phyloP scores from a whole-genome alignment of 441 rosid genomes.

The Adansonia madagascariensis region DNA sequence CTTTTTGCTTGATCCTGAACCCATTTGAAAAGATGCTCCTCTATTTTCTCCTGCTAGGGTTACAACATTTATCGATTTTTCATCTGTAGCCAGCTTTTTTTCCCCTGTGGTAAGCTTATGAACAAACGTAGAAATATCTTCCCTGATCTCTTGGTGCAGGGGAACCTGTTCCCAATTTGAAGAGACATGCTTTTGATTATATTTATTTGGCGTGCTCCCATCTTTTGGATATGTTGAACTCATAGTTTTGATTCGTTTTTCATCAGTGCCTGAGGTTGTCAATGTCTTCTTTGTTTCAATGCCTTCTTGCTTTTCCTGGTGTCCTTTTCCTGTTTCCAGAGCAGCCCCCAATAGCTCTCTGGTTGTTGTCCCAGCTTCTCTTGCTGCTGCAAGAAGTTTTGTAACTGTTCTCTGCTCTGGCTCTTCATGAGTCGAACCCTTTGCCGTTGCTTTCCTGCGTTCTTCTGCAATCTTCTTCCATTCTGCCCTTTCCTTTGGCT shows the following conservation, averaged over 20 bases:
- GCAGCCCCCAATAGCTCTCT: conserved; percentile 29
- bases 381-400: conserved; percentile 28
- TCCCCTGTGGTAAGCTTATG: conserved; percentile 52
- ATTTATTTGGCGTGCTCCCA: conserved; percentile 29
- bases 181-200: conserved; percentile 37
- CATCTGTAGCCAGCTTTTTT: conserved; percentile 42
- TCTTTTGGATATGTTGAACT: conserved; percentile 41
- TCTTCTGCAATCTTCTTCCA: conserved; percentile 30
- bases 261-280: conserved; percentile 32
- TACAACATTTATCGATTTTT: conserved; percentile 47
- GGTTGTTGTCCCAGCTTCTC: conserved; percentile 34
- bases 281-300: conserved; percentile 31
- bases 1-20: conserved; percentile 50
- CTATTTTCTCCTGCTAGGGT: conserved; percentile 85
- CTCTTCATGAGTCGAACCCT: conserved; percentile 27
- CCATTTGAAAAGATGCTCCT: conserved; percentile 75
- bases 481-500: conserved; percentile 34
- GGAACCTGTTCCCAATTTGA: conserved; percentile 41
- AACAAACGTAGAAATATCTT: conserved; percentile 62
- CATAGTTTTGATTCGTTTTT: conserved; percentile 40
- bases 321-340: conserved; percentile 32
- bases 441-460: conserved; percentile 29
- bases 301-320: conserved; percentile 35
- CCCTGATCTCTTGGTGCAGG: conserved; percentile 58
- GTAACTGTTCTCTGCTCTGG: conserved; percentile 29